phyloP scores from a whole-genome alignment of 1,284 basidiomycete species.

The Farysia itapuensis region DNA sequence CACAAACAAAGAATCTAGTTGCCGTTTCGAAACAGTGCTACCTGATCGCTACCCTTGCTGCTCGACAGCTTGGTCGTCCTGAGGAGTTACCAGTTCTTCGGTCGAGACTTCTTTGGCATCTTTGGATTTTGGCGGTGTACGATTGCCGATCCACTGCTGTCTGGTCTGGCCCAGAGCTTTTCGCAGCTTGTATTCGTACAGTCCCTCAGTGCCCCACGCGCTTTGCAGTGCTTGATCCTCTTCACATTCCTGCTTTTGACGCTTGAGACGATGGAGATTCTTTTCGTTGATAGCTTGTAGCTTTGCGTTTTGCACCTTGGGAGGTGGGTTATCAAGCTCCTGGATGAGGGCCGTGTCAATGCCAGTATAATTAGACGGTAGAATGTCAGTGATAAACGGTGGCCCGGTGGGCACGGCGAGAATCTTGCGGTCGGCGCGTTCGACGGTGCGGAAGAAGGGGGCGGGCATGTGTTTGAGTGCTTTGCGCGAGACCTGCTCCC shows the following conservation, averaged over 20 bases:
- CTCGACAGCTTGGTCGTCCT: no score
- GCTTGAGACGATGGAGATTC: slow-evolving; percentile 6
- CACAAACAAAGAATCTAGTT: no score
- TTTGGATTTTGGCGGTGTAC: no score
- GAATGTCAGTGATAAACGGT: slow-evolving; percentile 8
- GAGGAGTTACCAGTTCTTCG: no score
- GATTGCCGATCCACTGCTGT: slow-evolving; percentile 16
- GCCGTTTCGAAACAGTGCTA: no score
- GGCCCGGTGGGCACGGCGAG: slow-evolving; percentile 18
- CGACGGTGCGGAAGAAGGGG: slow-evolving; percentile 16
- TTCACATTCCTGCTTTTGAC: slow-evolving; percentile 7
- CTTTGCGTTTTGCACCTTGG: slow-evolving; percentile 2
- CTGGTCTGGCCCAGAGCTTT: slow-evolving; percentile 12
- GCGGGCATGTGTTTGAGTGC: slow-evolving; percentile 32
- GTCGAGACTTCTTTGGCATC: no score
- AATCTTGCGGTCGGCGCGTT: slow-evolving; percentile 13
- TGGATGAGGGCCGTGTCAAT: slow-evolving; percentile 17
- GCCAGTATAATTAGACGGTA: slow-evolving; percentile 4
- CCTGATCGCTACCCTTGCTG: no score
- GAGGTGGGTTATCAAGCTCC: slow-evolving; percentile 6
- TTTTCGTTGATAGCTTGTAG: slow-evolving; percentile 1
- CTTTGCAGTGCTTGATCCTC: slow-evolving; percentile 15
- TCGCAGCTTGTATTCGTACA: slow-evolving; percentile 34
- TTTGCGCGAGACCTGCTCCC: slow-evolving; percentile 17
- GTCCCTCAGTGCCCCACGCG: slow-evolving; percentile 25